Evolutionary conservation across 2,329 filamentous ascomycete genomes (phyloP).

Genomic region (Trichoderma citrinoviride): DNA sequence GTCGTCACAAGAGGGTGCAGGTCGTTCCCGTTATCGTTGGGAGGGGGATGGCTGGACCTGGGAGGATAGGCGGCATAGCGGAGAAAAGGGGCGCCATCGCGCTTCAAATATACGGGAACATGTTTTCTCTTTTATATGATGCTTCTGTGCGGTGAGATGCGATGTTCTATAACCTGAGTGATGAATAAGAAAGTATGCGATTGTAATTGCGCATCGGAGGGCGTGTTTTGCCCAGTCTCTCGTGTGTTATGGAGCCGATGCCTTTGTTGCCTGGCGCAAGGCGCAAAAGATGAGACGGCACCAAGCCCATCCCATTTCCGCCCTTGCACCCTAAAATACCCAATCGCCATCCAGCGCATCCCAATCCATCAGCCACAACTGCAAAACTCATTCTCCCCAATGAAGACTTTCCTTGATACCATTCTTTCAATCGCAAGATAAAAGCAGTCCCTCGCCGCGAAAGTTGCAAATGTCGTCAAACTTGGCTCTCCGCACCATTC

Average conservation of each 20-base stretch:
- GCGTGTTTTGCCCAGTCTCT: too few relatives aligned
- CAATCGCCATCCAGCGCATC: too few relatives aligned
- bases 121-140: neutral
- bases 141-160: neutral
- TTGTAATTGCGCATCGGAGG: too few relatives aligned
- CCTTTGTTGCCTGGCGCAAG: too few relatives aligned
- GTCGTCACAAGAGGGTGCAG: neutral
- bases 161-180: neutral
- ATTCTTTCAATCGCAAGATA: neutral
- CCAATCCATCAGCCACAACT: too few relatives aligned
- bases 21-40: constrained; percentile 1
- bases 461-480: constrained; percentile 17
- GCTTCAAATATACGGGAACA: constrained; percentile 18
- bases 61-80: constrained; percentile 1
- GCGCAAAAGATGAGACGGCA: too few relatives aligned
- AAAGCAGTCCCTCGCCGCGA: neutral
- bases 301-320: too few relatives aligned
- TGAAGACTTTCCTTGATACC: neutral
- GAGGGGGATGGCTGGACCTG: neutral
- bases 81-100: constrained; percentile 2
- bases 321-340: too few relatives aligned
- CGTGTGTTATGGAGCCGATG: too few relatives aligned
- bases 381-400: too few relatives aligned
- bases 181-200: neutral
- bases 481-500: constrained; percentile 18